Conservation (phyloP, 2,329 filamentous ascomycete species). For the Alternaria rosae region DNA sequence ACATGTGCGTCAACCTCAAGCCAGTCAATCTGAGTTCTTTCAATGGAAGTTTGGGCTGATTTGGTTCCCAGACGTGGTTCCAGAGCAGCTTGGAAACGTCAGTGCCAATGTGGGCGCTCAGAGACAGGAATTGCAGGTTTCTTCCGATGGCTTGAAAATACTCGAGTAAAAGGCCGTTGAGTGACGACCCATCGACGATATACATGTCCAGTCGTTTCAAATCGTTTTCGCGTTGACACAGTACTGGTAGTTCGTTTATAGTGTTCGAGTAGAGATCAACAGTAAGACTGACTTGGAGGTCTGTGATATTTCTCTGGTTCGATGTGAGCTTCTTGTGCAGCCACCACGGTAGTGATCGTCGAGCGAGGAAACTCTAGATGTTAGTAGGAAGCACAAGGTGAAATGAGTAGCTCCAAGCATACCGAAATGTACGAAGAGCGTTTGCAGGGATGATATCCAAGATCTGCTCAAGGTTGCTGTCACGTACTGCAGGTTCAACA, state of each 20-base stretch:
- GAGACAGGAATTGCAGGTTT: background rate
- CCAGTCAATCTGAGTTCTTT: background rate
- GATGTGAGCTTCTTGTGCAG: background rate
- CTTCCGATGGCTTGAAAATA: background rate
- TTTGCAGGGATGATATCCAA: background rate
- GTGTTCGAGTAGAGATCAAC: background rate
- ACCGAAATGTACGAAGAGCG: background rate
- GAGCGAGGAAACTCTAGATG: background rate
- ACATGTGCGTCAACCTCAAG: background rate
- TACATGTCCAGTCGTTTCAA: background rate
- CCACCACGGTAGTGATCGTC: background rate
- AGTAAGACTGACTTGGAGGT: background rate
- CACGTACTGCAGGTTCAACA: background rate
- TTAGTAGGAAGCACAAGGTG: background rate
- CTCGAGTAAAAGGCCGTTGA: background rate
- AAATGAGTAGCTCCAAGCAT: background rate
- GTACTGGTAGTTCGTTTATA: background rate
- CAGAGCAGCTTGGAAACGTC: background rate
- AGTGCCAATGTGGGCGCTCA: background rate
- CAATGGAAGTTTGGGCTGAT: background rate
- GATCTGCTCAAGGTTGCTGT: background rate
- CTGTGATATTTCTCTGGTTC: background rate
- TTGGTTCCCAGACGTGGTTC: background rate
- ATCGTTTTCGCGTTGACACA: background rate
- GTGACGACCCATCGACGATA: background rate